phyloP scores from a whole-genome alignment of 306 rosid genomes.

The Hylodesmum podocarpum region DNA sequence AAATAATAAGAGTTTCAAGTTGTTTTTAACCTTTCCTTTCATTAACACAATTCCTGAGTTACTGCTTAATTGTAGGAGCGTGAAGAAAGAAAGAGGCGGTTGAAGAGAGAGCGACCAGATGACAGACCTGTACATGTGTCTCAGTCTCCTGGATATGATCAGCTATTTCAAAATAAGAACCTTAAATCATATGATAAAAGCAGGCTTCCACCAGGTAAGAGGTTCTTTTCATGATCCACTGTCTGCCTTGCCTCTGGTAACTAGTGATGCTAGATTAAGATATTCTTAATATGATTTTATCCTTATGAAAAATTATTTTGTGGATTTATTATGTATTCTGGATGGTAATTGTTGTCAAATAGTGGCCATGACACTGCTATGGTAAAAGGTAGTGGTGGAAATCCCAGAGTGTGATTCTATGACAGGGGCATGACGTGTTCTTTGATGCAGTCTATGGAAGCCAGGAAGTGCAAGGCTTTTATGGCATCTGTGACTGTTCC shows the following conservation, averaged over 20 bases:
- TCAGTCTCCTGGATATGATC: conserved; percentile 66
- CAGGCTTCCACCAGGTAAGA: conserved; percentile 92
- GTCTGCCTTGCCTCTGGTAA: conserved; percentile 4
- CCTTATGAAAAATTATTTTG: background rate
- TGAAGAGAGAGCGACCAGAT: conserved; percentile 88
- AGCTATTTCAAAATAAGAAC: conserved; percentile 52
- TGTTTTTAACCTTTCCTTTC: background rate
- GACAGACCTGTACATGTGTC: conserved; percentile 65
- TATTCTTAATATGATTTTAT: conserved; percentile 1
- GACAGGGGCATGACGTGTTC: background rate
- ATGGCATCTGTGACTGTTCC: background rate
- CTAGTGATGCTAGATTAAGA: background rate
- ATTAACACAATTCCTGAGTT: conserved; percentile 28
- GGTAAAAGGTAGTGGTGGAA: background rate
- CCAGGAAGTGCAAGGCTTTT: background rate
- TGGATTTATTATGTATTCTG: background rate
- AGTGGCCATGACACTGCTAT: background rate
- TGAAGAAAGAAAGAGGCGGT: conserved; percentile 80
- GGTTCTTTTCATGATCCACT: conserved; percentile 27
- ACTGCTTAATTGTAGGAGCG: conserved; percentile 70
- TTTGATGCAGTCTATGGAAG: background rate
- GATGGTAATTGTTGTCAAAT: background rate
- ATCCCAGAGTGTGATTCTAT: background rate
- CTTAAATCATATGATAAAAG: conserved; percentile 63
- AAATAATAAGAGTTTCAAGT: background rate